Evolutionary conservation across 2,329 filamentous ascomycete genomes (phyloP).

Genomic region (Paracoccidioides lutzii): DNA sequence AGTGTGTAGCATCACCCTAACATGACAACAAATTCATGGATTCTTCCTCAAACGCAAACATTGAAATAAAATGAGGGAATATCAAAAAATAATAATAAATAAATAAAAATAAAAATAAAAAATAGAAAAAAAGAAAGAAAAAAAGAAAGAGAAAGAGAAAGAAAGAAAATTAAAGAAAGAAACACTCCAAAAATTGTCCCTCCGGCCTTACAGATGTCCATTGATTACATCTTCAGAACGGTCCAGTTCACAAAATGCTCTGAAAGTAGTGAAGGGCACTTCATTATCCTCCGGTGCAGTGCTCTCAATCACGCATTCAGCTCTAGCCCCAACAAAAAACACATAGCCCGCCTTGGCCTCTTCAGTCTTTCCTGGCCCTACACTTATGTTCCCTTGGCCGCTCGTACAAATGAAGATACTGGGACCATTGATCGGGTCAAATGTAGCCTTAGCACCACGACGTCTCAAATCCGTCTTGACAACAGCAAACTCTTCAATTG

Average conservation of each 20-base stretch:
- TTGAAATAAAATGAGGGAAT: no score
- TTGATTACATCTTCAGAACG: slow-evolving; percentile 31
- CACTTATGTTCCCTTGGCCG: slow-evolving; percentile 69
- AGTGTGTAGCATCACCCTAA: no score
- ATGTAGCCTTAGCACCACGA: slow-evolving; percentile 66
- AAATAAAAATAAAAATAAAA: not conserved
- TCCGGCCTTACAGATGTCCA: slow-evolving; percentile 17
- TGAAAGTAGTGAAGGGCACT: slow-evolving; percentile 71
- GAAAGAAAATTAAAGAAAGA: not conserved
- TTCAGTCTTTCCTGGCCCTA: slow-evolving; percentile 62
- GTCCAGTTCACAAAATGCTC: slow-evolving; percentile 81
- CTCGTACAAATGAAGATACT: slow-evolving; percentile 86
- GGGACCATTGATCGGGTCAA: slow-evolving; percentile 75
- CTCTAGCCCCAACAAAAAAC: slow-evolving; percentile 77
- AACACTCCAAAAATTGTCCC: not conserved
- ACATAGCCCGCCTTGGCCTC: slow-evolving; percentile 61
- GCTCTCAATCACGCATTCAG: slow-evolving; percentile 67
- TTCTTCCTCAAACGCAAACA: no score
- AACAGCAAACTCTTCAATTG: slow-evolving; percentile 92
- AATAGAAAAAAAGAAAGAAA: not conserved
- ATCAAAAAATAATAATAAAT: not conserved
- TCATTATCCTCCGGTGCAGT: slow-evolving; percentile 35
- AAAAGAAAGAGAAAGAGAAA: not conserved
- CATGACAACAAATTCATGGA: no score
- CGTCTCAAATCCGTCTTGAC: slow-evolving; percentile 63